These are phyloP conservation scores for Bruguiera parviflora DNA, from an alignment of 345 rosid genomes.

Conservation along the genomic window DNA sequence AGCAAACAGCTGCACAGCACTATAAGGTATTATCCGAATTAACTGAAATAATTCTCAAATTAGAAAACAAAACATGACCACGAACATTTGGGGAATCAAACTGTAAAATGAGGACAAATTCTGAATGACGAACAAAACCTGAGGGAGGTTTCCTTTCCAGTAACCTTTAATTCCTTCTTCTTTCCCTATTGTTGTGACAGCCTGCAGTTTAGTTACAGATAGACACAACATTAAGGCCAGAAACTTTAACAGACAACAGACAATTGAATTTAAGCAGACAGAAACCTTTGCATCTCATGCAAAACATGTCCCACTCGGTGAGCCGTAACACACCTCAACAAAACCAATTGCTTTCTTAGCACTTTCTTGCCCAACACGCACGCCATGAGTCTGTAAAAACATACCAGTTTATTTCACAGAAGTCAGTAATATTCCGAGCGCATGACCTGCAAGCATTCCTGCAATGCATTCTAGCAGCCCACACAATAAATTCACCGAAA, in stretches of 20 bases:
- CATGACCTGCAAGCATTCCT: too few relatives aligned
- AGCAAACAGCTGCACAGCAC: slow-evolving; percentile 92
- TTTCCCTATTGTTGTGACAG: slow-evolving; percentile 67
- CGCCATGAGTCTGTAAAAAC: slow-evolving; percentile 66
- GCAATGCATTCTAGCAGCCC: too few relatives aligned
- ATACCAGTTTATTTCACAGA: not conserved
- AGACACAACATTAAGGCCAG: slow-evolving; percentile 1
- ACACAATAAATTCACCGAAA: too few relatives aligned
- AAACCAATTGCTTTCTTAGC: slow-evolving; percentile 81
- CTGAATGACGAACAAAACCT: slow-evolving; percentile 42
- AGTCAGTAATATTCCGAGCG: too few relatives aligned
- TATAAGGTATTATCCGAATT: slow-evolving; percentile 82
- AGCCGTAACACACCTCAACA: slow-evolving; percentile 47
- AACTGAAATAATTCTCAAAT: slow-evolving; percentile 50
- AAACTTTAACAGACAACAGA: not conserved
- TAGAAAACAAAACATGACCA: slow-evolving; percentile 4
- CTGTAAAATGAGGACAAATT: slow-evolving; percentile 1
- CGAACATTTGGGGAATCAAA: not conserved
- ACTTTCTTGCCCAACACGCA: slow-evolving; percentile 59
- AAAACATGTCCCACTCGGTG: not conserved
- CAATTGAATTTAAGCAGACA: not conserved
- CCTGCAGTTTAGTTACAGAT: slow-evolving; percentile 42
- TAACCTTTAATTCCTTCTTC: slow-evolving; percentile 96
- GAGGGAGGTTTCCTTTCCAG: slow-evolving; percentile 98
- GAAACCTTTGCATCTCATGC: not conserved